A percentile compares a stretch with the other conserved stretches of the same genome.
Conservation (phyloP, 192 early-diverging fungal species). For the Phycomyces blakesleeanus region DNA sequence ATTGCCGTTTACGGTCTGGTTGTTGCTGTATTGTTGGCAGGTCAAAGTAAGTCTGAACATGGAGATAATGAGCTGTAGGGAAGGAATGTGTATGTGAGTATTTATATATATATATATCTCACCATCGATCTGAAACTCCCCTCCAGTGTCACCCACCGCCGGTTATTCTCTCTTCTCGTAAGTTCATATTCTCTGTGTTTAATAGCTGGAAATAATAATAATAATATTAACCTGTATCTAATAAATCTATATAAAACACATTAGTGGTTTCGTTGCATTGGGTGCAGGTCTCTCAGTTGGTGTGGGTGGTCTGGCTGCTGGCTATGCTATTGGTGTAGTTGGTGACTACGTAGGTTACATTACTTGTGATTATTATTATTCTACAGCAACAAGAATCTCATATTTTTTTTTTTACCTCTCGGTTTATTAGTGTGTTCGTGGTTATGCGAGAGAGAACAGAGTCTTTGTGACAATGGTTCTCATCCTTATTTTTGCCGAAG, state of each 20-base stretch:
- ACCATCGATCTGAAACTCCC: not conserved
- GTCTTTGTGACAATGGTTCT: slow-evolving; percentile 83
- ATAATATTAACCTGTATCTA: too few relatives aligned
- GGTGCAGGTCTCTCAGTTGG: slow-evolving; percentile 80
- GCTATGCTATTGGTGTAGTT: slow-evolving; percentile 88
- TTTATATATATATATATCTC: slow-evolving; percentile 37
- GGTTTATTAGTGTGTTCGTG: slow-evolving; percentile 65
- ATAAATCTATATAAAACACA: not conserved
- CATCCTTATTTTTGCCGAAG: slow-evolving; percentile 88
- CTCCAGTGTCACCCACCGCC: slow-evolving; percentile 17
- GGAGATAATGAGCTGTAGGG: too few relatives aligned
- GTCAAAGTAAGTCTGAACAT: slow-evolving; percentile 64
- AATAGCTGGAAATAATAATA: slow-evolving; percentile 1
- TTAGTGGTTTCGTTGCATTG: slow-evolving; percentile 72
- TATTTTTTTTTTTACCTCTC: too few relatives aligned
- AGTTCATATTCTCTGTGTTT: not conserved
- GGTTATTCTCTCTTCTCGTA: slow-evolving; percentile 55
- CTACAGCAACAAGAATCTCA: too few relatives aligned
- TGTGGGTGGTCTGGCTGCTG: slow-evolving; percentile 80
- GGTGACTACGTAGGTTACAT: slow-evolving; percentile 64
- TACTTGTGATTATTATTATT: too few relatives aligned
- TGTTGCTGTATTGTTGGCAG: slow-evolving; percentile 87
- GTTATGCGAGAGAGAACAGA: slow-evolving; percentile 73
- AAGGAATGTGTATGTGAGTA: slow-evolving; percentile 7
- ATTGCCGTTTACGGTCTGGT: slow-evolving; percentile 98